Percentiles rank a stretch among this genome's conserved stretches.
phyloP scores from a whole-genome alignment of 2,329 filamentous ascomycete species.

The Ambrosiella beaveri region DNA sequence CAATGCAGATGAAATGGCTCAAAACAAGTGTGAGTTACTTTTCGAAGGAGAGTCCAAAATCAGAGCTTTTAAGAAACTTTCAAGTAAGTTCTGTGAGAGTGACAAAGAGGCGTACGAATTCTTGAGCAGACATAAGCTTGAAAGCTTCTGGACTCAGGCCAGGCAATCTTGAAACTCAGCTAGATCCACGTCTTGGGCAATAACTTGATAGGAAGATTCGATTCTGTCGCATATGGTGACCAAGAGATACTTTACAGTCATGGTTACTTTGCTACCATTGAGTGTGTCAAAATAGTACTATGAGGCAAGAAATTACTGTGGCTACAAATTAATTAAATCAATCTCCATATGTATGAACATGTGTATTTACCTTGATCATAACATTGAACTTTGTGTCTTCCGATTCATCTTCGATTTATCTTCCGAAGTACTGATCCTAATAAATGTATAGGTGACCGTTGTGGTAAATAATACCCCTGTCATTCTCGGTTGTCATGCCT shows the following conservation, averaged over 20 bases:
- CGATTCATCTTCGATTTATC: no score
- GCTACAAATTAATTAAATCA: neutral
- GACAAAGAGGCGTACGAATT: constrained; percentile 75
- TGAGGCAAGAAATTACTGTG: neutral
- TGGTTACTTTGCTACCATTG: neutral
- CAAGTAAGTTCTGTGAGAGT: constrained; percentile 78
- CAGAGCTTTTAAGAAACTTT: constrained; percentile 72
- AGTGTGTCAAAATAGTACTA: neutral
- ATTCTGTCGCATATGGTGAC: no score
- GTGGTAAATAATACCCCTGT: no score
- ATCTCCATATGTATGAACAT: neutral
- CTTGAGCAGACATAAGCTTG: constrained; percentile 67
- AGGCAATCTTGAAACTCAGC: neutral
- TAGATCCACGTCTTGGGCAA: no score
- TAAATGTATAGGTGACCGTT: no score
- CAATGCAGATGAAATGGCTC: constrained; percentile 60
- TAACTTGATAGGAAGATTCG: no score
- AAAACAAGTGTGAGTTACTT: constrained; percentile 67
- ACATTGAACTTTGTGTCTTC: neutral
- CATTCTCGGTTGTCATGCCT: no score
- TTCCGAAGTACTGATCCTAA: no score
- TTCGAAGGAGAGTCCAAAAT: constrained; percentile 83
- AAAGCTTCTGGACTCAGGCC: constrained; percentile 59
- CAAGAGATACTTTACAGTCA: no score
- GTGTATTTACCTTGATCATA: neutral